Evolutionary conservation across 106 monocot genomes (phyloP).

Genomic region (Phalaenopsis aphrodite): DNA sequence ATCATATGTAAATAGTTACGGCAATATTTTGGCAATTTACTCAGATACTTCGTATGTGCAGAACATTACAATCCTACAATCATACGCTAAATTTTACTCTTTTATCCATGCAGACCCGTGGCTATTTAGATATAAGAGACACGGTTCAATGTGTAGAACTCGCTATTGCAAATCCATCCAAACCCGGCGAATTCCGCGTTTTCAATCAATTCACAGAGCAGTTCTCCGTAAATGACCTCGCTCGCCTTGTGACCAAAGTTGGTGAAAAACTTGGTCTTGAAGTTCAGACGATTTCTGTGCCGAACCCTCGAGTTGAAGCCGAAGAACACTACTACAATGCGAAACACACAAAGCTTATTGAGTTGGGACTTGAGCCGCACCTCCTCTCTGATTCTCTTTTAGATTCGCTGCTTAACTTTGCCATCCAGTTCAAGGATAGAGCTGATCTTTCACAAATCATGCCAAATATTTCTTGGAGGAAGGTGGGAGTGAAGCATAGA

Average conservation of each 20-base stretch:
- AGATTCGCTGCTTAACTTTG: slow-evolving; percentile 84
- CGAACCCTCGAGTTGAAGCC: slow-evolving; percentile 90
- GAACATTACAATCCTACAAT: too few relatives aligned
- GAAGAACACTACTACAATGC: slow-evolving; percentile 96
- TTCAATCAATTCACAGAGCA: slow-evolving; percentile 99
- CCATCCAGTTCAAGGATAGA: slow-evolving; percentile 54
- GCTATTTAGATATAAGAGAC: slow-evolving; percentile 93
- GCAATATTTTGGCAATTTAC: too few relatives aligned
- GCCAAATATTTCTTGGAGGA: slow-evolving; percentile 95
- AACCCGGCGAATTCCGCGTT: slow-evolving; percentile 78
- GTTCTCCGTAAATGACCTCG: slow-evolving; percentile 88
- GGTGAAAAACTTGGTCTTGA: slow-evolving; percentile 80
- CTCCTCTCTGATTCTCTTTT: slow-evolving; percentile 80
- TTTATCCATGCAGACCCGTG: slow-evolving; percentile 56
- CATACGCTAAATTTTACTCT: not conserved
- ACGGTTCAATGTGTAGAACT: slow-evolving; percentile 93
- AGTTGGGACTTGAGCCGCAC: slow-evolving; percentile 76
- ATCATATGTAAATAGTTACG: too few relatives aligned
- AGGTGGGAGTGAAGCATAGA: slow-evolving; percentile 59
- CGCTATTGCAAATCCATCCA: slow-evolving; percentile 89
- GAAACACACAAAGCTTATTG: slow-evolving; percentile 82
- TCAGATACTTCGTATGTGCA: too few relatives aligned
- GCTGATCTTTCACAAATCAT: slow-evolving; percentile 79
- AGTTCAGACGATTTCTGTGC: slow-evolving; percentile 69
- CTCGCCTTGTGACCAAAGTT: slow-evolving; percentile 56